Percentiles rank a stretch among this genome's conserved stretches.
Evolutionary conservation across 257 asterid species (phyloP).

Genomic region (Solanum peruvianum): DNA sequence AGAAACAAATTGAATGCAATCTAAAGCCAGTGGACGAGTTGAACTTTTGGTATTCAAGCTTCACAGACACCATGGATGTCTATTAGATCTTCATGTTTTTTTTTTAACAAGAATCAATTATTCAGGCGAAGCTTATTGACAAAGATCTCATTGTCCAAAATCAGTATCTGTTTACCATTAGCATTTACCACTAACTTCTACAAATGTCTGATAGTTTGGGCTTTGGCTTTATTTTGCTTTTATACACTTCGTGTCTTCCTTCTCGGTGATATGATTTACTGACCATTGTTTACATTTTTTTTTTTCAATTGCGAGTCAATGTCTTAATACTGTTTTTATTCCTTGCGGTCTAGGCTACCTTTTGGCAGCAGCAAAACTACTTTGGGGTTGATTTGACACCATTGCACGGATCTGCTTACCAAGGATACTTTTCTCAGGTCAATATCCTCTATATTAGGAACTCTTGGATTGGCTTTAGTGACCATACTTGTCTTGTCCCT

Average conservation of each 20-base stretch:
- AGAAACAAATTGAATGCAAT: neutral
- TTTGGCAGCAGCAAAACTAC: constrained; percentile 98
- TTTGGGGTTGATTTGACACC: constrained; percentile 90
- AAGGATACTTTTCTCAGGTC: constrained; percentile 99
- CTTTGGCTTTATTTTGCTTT: neutral
- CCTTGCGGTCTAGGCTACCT: constrained; percentile 59
- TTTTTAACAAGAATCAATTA: neutral
- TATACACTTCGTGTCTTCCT: neutral
- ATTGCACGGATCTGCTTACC: constrained; percentile 80
- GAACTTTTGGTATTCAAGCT: neutral
- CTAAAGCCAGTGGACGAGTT: neutral
- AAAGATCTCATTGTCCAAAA: neutral
- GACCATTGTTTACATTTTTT: neutral
- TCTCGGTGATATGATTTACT: neutral
- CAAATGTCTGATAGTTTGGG: neutral
- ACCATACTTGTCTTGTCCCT: neutral
- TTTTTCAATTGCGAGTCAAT: neutral
- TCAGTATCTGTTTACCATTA: neutral
- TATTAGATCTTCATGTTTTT: neutral
- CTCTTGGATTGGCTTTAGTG: neutral
- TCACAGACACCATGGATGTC: neutral
- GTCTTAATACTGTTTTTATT: constrained; percentile 8
- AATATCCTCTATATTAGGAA: neutral
- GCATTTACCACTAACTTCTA: neutral
- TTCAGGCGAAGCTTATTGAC: neutral